Evolutionary conservation across 148 eudicot species (phyloP), one percentile per base, ranked within the genome.

Genomic region (Persicaria tinctoria): DNA sequence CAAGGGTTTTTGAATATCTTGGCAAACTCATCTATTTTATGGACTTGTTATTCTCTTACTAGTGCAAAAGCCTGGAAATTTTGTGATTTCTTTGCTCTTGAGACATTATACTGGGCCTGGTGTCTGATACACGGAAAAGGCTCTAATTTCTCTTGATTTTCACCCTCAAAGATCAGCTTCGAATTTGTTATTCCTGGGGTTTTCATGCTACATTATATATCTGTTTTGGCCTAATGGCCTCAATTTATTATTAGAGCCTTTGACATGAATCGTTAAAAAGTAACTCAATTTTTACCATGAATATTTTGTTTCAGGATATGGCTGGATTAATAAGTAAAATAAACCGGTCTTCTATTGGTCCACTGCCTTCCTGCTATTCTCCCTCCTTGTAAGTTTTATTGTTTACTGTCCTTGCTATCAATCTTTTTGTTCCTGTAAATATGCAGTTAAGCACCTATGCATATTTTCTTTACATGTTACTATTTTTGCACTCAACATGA

Each of bases 261-360:
- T 63, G 69, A 45, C 51, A 70, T 46, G 5, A 46, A 7, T 46
- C 46, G 8, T 46, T 2, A 23, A 18, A 1, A 70, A 7, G 51
- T 46, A 18, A 62, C 18, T 11, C 69, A 45, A 77, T 72, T 50
- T 55, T 73, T 17, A n/a, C 14, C 47, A 51, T 70, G 64, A 50
- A 62, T 20, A 38, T 68, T 75, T 78, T 72, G 70, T 87, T 82
- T 70, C 88, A 95, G 99, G 99, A 95, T 84, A 95, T 95, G 99
- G 97, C 99, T 23, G 99, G 99, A 78, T 81, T 95, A 77, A 95
- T 95, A 79, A 95, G 97, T 79, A 95, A 95, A 88, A 89, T 95
- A 78, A 92, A 95, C 79, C 84, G 99, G 73, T 92, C 97, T 6
- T 95, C 93, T 46, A 95, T 95, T 74, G 99, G 99, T 75, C 99